Evolutionary conservation across 73 alveolate genomes (phyloP), one percentile per base, ranked within the genome.

Genomic region (Paramecium tetraurelia): DNA sequence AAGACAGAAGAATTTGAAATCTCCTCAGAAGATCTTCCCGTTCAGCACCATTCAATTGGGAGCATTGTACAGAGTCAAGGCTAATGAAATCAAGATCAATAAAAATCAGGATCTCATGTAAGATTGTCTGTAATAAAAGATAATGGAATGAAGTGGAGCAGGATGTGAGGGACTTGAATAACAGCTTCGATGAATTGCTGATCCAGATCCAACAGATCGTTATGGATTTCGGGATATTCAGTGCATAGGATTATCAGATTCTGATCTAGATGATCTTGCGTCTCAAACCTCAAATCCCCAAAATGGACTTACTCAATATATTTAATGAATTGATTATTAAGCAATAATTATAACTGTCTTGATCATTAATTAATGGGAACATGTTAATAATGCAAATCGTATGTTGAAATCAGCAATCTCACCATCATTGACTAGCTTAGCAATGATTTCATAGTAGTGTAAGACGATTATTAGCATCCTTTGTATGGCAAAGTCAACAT

Each of bases 261-360:
- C 48, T 75, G 16, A 75, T 75, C n/a, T 7, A 36, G 14, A 36
- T 75, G 24, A 29, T 75, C 35, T 33, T 16, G 8, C 33, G 48
- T 31, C 22, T 36, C 18, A 33, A 36, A 36, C 87, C 87, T 21
- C 20, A 75, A 40, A 75, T 75, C 16, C 87, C 69, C 20, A 75
- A 75, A 75, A 35, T 40, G 59, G 87, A 75, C 31, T 75, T 75
- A 75, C 36, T 40, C n/a, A 75, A 33, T 75, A 29, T 75, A 75
- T 75, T 75, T 21, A 75, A 75, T 75, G 58, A 36, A 75, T 40
- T 75, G 59, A 75, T 75, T 75, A 75, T 75, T 36, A 75, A 75
- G 14, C 36, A 75, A 75, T 68, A 53, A 53, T 53, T 53, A 53
- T 53, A 53, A 53, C 69, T 53, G 31, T 53, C 69, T 53, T 53